These are phyloP conservation scores for Cruciata laevipes DNA, from an alignment of 257 asterid genomes.

Conservation along the genomic window DNA sequence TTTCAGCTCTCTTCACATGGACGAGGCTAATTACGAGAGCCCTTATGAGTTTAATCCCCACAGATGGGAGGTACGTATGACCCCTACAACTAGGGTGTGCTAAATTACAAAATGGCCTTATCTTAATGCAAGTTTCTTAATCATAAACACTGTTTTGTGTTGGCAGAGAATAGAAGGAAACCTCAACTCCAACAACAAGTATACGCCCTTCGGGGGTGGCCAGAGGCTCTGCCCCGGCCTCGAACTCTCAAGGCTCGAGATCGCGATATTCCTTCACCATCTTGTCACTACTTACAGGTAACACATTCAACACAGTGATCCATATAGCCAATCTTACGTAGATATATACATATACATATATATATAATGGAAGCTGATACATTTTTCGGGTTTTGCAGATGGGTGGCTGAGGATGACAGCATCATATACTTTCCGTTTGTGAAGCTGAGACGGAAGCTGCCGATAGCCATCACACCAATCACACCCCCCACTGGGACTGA, in stretches of 20 bases:
- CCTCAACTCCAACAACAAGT: slow-evolving; percentile 48
- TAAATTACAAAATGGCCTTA: background rate
- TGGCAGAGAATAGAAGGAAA: slow-evolving; percentile 42
- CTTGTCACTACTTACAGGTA: slow-evolving; percentile 79
- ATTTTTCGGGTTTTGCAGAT: slow-evolving; percentile 38
- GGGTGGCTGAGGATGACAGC: slow-evolving; percentile 76
- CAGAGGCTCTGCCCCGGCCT: slow-evolving; percentile 93
- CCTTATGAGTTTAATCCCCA: slow-evolving; percentile 81
- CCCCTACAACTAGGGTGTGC: background rate
- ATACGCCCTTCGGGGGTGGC: slow-evolving; percentile 97
- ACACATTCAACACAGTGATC: background rate
- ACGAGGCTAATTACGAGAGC: slow-evolving; percentile 57
- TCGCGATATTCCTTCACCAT: slow-evolving; percentile 83
- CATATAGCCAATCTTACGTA: background rate
- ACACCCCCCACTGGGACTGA: slow-evolving; percentile 2
- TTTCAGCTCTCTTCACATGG: slow-evolving; percentile 86
- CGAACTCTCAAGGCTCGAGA: slow-evolving; percentile 89
- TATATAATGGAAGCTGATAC: slow-evolving; percentile 16
- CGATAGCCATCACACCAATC: slow-evolving; percentile 50
- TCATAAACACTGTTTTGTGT: background rate
- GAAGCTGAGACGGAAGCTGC: slow-evolving; percentile 84
- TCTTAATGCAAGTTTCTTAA: no score
- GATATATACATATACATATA: no score
- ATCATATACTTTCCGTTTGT: slow-evolving; percentile 85
- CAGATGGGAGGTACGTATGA: slow-evolving; percentile 81